These are phyloP conservation scores for Onygenales sp. DNA, from an alignment of 2,329 filamentous ascomycete genomes.

Conservation along the genomic window DNA sequence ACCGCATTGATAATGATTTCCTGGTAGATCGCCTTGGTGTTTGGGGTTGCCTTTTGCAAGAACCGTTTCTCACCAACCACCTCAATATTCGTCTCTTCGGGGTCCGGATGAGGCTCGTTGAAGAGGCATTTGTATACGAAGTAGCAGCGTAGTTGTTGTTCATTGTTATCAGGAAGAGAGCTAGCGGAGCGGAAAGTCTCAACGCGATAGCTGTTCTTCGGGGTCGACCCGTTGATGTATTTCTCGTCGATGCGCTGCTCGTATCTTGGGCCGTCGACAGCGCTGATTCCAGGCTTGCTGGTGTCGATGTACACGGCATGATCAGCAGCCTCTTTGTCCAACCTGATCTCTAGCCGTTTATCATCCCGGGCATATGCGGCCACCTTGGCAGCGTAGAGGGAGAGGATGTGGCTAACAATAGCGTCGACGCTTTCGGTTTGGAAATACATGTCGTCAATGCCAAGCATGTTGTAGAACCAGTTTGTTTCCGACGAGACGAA, in stretches of 20 bases:
- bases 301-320: conserved; percentile 99
- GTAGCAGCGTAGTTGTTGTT: conserved; percentile 87
- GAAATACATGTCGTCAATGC: conserved; percentile 98
- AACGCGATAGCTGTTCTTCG: conserved; percentile 72
- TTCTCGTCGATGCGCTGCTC: conserved; percentile 91
- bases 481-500: conserved; percentile 77
- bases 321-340: conserved; percentile 90
- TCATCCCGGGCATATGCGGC: conserved; percentile 88
- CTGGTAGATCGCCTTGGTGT: conserved; percentile 93
- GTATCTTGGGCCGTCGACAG: conserved; percentile 73
- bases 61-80: conserved; percentile 90
- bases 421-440: conserved; percentile 76
- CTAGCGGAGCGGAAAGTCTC: conserved; percentile 94
- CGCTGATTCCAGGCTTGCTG: conserved; percentile 74
- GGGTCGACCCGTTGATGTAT: conserved; percentile 73
- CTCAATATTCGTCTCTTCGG: conserved; percentile 78
- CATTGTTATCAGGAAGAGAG: conserved; percentile 61
- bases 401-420: conserved; percentile 90
- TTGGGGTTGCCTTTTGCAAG: conserved; percentile 87
- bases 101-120: conserved; percentile 60
- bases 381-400: conserved; percentile 92
- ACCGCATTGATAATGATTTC: conserved; percentile 84
- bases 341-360: conserved; percentile 83
- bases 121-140: conserved; percentile 98
- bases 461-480: conserved; percentile 97